These are phyloP conservation scores for Anisodus acutangulus DNA, from an alignment of 257 asterid species.

Conservation along the genomic window DNA sequence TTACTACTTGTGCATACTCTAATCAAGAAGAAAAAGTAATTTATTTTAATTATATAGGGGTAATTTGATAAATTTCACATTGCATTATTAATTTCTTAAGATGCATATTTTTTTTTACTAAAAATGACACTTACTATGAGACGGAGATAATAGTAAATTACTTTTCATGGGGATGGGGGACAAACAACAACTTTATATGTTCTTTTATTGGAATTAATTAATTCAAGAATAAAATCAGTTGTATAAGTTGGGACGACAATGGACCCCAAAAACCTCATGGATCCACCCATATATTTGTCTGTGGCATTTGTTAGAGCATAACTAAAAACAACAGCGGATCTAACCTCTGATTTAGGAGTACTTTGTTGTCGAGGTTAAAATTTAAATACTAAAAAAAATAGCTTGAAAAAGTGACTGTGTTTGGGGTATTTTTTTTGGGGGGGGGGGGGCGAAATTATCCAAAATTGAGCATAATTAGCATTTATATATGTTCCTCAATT, in stretches of 20 bases:
- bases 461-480: too few species aligned
- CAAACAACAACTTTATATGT: background rate
- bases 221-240: background rate
- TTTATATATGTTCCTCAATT: too few species aligned
- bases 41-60: too few species aligned
- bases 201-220: background rate
- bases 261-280: conserved; percentile 1
- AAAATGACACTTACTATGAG: too few species aligned
- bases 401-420: background rate
- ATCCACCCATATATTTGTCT: background rate
- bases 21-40: too few species aligned
- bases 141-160: background rate
- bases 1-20: too few species aligned
- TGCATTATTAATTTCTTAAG: too few species aligned
- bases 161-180: background rate
- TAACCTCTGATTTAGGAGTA: background rate
- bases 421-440: too few species aligned
- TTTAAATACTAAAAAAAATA: background rate
- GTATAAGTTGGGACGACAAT: background rate
- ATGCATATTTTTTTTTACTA: background rate
- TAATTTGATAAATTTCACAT: too few species aligned
- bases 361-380: background rate
- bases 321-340: background rate
- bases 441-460: too few species aligned
- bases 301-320: conserved; percentile 1